Evolutionary conservation across 768 basidiomycete species (phyloP).

Genomic region (Hygrocybe punicea): DNA sequence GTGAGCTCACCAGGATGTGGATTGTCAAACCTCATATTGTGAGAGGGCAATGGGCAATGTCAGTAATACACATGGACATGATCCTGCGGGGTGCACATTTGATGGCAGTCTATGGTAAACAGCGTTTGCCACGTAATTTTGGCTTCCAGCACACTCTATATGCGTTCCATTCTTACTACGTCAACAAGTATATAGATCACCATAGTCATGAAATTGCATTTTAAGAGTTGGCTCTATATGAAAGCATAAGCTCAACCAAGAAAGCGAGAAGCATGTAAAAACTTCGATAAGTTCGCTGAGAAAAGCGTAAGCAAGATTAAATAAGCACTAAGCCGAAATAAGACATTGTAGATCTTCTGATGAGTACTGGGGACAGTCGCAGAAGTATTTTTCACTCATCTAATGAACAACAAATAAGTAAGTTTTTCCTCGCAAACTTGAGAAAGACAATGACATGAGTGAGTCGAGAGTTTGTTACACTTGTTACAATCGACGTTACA

Average conservation of each 20-base stretch:
- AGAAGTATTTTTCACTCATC: too few species aligned
- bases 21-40: slow-evolving; percentile 14
- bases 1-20: slow-evolving; percentile 30
- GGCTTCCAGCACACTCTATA: slow-evolving; percentile 10
- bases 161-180: slow-evolving; percentile 16
- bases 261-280: not conserved
- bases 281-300: not conserved
- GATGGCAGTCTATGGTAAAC: slow-evolving; percentile 4
- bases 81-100: slow-evolving; percentile 2
- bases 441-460: too few species aligned
- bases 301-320: not conserved
- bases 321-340: not conserved
- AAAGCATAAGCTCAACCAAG: not conserved
- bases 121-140: slow-evolving; percentile 4
- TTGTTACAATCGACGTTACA: too few species aligned
- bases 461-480: too few species aligned
- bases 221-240: not conserved
- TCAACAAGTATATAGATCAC: slow-evolving; percentile 21
- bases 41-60: not conserved
- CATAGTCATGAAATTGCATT: slow-evolving; percentile 11
- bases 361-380: too few species aligned
- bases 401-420: too few species aligned
- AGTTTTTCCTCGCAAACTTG: too few species aligned
- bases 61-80: slow-evolving; percentile 27
- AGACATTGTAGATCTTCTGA: too few species aligned